Base-by-base conservation (phyloP, 306 rosid species). In the Dalbergia cultrata region DNA sequence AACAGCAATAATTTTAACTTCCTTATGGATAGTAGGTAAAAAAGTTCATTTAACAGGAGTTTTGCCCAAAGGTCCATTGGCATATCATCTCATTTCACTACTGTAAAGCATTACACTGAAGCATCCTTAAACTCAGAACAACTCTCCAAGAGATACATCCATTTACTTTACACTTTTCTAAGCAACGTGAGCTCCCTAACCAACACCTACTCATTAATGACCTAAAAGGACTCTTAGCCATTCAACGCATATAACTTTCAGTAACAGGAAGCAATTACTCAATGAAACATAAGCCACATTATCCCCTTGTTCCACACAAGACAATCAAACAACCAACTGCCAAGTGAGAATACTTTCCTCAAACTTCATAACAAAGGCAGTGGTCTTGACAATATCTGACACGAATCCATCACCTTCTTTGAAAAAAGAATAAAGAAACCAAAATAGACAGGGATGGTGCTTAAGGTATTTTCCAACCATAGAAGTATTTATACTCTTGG, bases 211-310 rank as follows among this genome's bases (percentile, higher is more conserved):
- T 6, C 35, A 63, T 63, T 63, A 3, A 16, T 35, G 13, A 4
- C 22, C 43, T 0, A 14, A 62, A 33, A 34, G 5, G 0, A 62
- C 35, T 4, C 68, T 13, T 33, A 33, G 8, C 6, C 9, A 2
- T 57, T 8, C 12, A 37, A 37, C 70, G 26, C 7, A 1, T n/a
- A n/a, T 34, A 62, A 13, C 31, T 65, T 65, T 35, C 70, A n/a
- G 70, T 65, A 37, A 35, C 70, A n/a, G 18, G 14, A n/a, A 65
- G 31, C 16, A 3, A 39, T n/a, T 39, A 66, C 39, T 66, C 14
- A n/a, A 66, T 66, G 71, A 39, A 66, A 61, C 43, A 61, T 61
- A 31, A 61, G 13, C 18, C 67, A 31, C 67, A 61, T 61, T 61
- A 26, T 61, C 43, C 41, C 5, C 12, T 65, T 35, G 14, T 17